A percentile compares a stretch with the other conserved stretches of the same genome.
phyloP scores from a whole-genome alignment of 495 filamentous ascomycete genomes.

The Hypoxylon lenormandii region DNA sequence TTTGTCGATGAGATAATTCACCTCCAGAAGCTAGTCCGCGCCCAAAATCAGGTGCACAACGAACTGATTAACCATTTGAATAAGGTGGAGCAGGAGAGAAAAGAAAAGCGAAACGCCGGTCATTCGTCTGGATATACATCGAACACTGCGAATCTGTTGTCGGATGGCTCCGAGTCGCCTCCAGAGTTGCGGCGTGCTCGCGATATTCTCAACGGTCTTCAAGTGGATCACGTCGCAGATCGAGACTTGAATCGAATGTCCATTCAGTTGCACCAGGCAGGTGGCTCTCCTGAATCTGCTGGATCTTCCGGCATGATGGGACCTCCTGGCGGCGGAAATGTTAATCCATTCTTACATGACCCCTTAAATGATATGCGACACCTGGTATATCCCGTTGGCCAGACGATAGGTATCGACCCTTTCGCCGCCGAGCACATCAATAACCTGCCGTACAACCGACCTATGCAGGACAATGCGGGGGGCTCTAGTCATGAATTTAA shows the following conservation, averaged over 20 bases:
- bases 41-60: conserved; percentile 68
- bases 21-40: conserved; percentile 88
- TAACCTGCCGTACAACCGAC: conserved; percentile 85
- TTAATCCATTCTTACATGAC: conserved; percentile 58
- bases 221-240: conserved; percentile 81
- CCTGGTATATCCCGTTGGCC: conserved; percentile 89
- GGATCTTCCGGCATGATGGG: conserved; percentile 60
- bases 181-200: conserved; percentile 89
- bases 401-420: conserved; percentile 90
- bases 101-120: conserved; percentile 57
- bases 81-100: conserved; percentile 60
- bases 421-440: conserved; percentile 93
- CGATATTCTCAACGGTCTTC: conserved; percentile 83
- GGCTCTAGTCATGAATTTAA: conserved; percentile 43
- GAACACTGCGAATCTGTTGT: conserved; percentile 53
- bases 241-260: conserved; percentile 80
- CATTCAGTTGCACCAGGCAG: conserved; percentile 74
- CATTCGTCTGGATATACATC: conserved; percentile 56
- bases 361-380: conserved; percentile 76
- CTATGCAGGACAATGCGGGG: conserved; percentile 51
- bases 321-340: conserved; percentile 50
- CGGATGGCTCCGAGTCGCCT: conserved; percentile 70
- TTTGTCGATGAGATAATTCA: conserved; percentile 88
- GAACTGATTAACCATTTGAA: conserved; percentile 64
- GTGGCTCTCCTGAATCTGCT: conserved; percentile 61